Evolutionary conservation across 441 rosid species (phyloP).

Genomic region (Erodium moschatum): DNA sequence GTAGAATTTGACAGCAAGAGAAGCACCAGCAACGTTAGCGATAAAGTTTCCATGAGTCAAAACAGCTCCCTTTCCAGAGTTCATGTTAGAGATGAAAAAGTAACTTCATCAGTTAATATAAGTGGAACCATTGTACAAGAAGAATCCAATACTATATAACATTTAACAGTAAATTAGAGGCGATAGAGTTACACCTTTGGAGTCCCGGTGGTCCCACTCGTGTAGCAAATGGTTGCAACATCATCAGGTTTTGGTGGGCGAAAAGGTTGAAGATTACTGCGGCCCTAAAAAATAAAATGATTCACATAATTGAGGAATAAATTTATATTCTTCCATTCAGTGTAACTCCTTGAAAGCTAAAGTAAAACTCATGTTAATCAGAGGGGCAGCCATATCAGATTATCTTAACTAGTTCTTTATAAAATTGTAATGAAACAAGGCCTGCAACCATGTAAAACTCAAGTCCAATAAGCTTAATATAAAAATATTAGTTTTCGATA

Average conservation of each 20-base stretch:
- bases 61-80: conserved; percentile 63
- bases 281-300: conserved; percentile 54
- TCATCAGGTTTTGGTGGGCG: conserved; percentile 79
- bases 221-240: conserved; percentile 89
- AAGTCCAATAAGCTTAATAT: background rate
- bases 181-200: conserved; percentile 62
- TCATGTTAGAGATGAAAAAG: conserved; percentile 19
- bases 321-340: conserved; percentile 13
- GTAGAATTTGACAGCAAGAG: conserved; percentile 36
- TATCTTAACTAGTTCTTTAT: conserved; percentile 3
- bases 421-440: background rate
- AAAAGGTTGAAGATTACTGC: conserved; percentile 70
- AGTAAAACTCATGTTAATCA: background rate
- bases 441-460: background rate
- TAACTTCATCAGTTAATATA: conserved; percentile 20
- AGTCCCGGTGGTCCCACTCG: conserved; percentile 98
- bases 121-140: conserved; percentile 14
- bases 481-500: background rate
- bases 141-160: conserved; percentile 12
- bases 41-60: conserved; percentile 84
- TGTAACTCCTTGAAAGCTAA: conserved; percentile 1
- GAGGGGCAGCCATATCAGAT: background rate
- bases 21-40: conserved; percentile 77
- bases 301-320: conserved; percentile 24
- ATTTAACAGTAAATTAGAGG: conserved; percentile 17